These are phyloP conservation scores for Stagonosporopsis vannaccii DNA, from an alignment of 2,329 filamentous ascomycete species.

Conservation along the genomic window DNA sequence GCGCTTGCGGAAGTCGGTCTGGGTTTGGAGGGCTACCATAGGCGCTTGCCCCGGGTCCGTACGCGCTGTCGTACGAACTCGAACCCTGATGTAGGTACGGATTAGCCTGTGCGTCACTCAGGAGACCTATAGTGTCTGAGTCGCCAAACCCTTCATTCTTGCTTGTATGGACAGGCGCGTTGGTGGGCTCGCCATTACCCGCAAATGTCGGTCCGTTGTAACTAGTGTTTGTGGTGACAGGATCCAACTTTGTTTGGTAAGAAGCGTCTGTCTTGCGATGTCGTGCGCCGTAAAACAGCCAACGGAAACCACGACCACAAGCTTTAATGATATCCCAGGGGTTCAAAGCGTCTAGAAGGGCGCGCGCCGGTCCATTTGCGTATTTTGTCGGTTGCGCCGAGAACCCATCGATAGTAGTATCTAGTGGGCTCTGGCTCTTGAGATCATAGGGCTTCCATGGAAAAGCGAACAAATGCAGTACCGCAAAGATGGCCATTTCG, in stretches of 20 bases:
- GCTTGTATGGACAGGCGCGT: slow-evolving; percentile 13
- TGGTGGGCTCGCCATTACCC: slow-evolving; percentile 27
- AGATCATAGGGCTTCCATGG: slow-evolving; percentile 73
- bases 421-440: slow-evolving; percentile 32
- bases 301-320: slow-evolving; percentile 76
- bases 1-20: slow-evolving; percentile 31
- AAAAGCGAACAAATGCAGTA: slow-evolving; percentile 85
- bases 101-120: slow-evolving; percentile 36
- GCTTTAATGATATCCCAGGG: slow-evolving; percentile 85
- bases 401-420: slow-evolving; percentile 20
- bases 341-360: slow-evolving; percentile 76
- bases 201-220: slow-evolving; percentile 36
- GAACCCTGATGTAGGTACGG: slow-evolving; percentile 24
- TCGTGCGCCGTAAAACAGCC: slow-evolving; percentile 79
- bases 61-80: slow-evolving; percentile 19
- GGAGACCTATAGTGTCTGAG: slow-evolving; percentile 34
- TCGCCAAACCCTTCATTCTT: slow-evolving; percentile 34
- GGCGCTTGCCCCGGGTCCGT: slow-evolving; percentile 7
- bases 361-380: slow-evolving; percentile 69
- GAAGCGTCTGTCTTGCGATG: slow-evolving; percentile 57
- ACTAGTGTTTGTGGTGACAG: slow-evolving; percentile 22
- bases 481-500: slow-evolving; percentile 82
- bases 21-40: slow-evolving; percentile 20
- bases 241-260: slow-evolving; percentile 43
- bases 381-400: slow-evolving; percentile 51